Evolutionary conservation across 257 asterid species (phyloP).

Genomic region (Nicotiana undulata): DNA sequence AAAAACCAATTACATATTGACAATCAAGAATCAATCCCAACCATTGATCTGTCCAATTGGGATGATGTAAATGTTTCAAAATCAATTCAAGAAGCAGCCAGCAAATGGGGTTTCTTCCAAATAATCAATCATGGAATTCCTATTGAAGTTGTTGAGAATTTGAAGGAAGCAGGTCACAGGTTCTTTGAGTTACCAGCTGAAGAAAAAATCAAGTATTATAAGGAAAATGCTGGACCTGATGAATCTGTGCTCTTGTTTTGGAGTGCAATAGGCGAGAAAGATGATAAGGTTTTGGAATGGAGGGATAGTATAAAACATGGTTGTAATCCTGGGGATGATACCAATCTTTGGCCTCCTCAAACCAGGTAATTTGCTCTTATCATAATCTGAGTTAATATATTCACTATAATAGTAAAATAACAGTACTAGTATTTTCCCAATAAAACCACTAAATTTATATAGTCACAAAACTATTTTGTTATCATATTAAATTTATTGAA

Average conservation of each 20-base stretch:
- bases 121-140: conserved; percentile 50
- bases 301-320: conserved; percentile 37
- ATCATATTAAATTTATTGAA: no score
- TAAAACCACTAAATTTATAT: no score
- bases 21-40: conserved; percentile 31
- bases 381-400: no score
- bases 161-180: conserved; percentile 24
- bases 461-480: no score
- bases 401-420: no score
- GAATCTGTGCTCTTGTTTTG: conserved; percentile 21
- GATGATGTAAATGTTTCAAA: conserved; percentile 20
- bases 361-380: neutral
- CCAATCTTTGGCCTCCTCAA: neutral
- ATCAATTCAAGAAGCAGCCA: conserved; percentile 41
- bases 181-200: conserved; percentile 42
- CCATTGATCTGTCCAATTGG: conserved; percentile 35
- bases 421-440: no score
- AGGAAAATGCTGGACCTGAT: conserved; percentile 26
- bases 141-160: conserved; percentile 30
- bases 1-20: neutral
- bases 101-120: conserved; percentile 48
- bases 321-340: conserved; percentile 15
- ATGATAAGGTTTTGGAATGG: conserved; percentile 46
- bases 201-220: conserved; percentile 37
- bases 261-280: neutral